phyloP scores from a whole-genome alignment of 148 eudicot genomes.

The Chenopodium quinoa region DNA sequence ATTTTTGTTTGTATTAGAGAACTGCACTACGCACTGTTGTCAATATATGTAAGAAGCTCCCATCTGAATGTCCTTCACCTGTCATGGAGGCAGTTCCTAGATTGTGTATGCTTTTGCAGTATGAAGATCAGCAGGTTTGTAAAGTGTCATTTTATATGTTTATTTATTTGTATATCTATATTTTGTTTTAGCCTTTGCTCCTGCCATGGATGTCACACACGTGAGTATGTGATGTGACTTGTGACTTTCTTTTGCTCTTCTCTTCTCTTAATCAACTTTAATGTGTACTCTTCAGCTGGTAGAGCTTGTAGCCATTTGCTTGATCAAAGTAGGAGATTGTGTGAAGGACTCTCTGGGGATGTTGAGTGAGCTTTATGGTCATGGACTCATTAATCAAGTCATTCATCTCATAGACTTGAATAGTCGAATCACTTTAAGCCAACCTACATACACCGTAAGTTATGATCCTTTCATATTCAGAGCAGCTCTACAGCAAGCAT shows the following conservation, averaged over 20 bases:
- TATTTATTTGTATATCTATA: too few species aligned
- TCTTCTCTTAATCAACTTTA: not conserved
- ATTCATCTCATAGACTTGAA: slow-evolving; percentile 59
- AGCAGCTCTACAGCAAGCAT: not conserved
- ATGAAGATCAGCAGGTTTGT: slow-evolving; percentile 83
- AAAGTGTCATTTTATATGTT: not conserved
- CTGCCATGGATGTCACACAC: not conserved
- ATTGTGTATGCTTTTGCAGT: slow-evolving; percentile 78
- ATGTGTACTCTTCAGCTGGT: slow-evolving; percentile 58
- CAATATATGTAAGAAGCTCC: slow-evolving; percentile 83
- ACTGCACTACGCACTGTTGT: slow-evolving; percentile 84
- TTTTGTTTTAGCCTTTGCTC: too few species aligned
- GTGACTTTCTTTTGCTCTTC: not conserved
- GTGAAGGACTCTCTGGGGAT: slow-evolving; percentile 52
- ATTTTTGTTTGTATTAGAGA: slow-evolving; percentile 43
- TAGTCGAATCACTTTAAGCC: slow-evolving; percentile 59
- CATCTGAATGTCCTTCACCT: slow-evolving; percentile 58
- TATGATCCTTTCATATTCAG: not conserved
- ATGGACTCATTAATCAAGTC: slow-evolving; percentile 66
- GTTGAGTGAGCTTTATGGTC: slow-evolving; percentile 65
- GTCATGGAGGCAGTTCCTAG: slow-evolving; percentile 86
- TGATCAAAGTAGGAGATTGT: slow-evolving; percentile 69
- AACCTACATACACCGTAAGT: slow-evolving; percentile 61
- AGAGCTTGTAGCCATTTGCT: slow-evolving; percentile 76
- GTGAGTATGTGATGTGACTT: not conserved